Base-by-base conservation (phyloP, 805 yeast genomes). In the Suhomyces prunicola region DNA sequence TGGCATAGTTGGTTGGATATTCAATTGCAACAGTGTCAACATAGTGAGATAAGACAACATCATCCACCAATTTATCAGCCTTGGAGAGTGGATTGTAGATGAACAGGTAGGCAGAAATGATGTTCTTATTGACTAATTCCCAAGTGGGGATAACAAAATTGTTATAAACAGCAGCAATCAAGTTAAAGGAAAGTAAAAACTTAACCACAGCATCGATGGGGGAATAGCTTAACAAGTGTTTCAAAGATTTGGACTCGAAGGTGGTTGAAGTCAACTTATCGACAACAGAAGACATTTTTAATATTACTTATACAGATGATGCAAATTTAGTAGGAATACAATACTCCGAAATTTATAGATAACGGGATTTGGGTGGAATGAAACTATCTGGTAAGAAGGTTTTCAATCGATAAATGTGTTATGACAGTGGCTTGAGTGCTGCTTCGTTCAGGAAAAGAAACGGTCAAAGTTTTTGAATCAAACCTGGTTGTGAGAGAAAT, bases 181-280 rank as follows among this genome's bases (percentile, higher is more conserved):
- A 47, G 23, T 51, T 52, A 58, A 63, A 69, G 17, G 72, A 60
- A 31, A 70, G 62, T 40, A 66, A 54, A 50, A 53, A 69, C 26
- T 57, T 54, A 31, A 56, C 54, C 10, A 63, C 44, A 15, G 60
- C 50, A 45, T 65, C 54, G 39, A 74, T 69, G n/a, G 63, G 50
- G 7, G 69, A 52, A 60, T 74, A 75, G 3, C 69, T 60, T 40
- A 59, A 56, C 47, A 75, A 51, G 59, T 75, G 78, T 36, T 58
- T 56, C 33, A 70, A 45, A 13, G 76, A 59, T 56, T 68, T 63
- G 46, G 77, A 73, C 29, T 66, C 55, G 57, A 70, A 70, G 41
- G 64, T 57, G 27, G 51, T 54, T 35, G 64, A 56, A 23, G 52
- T 55, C 17, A 47, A 31, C 49, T 58, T 54, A 13, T 54, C 46